A percentile compares a stretch with the other conserved stretches of the same genome.
These are phyloP conservation scores for Metschnikowia lunata DNA, from an alignment of 805 yeast genomes.

Conservation along the genomic window DNA sequence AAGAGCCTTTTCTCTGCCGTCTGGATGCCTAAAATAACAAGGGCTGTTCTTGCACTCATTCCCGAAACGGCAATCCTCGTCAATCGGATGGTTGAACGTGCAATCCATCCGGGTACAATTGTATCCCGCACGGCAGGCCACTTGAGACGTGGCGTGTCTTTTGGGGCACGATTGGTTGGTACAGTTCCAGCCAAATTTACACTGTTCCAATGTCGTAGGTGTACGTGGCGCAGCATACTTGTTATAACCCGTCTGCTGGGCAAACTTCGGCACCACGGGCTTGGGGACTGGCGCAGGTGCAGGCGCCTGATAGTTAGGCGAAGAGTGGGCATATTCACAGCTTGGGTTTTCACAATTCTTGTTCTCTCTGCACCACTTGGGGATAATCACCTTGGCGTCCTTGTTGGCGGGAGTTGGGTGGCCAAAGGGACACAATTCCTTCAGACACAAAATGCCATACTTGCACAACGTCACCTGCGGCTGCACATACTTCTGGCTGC, in stretches of 20 bases:
- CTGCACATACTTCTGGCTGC: slow-evolving; percentile 18
- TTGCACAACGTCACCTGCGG: slow-evolving; percentile 56
- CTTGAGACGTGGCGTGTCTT: slow-evolving; percentile 75
- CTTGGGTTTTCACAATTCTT: slow-evolving; percentile 54
- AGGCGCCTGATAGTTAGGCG: slow-evolving; percentile 48
- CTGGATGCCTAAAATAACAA: slow-evolving; percentile 79
- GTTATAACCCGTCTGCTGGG: slow-evolving; percentile 2
- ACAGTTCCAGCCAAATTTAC: slow-evolving; percentile 75
- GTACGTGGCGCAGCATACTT: slow-evolving; percentile 2
- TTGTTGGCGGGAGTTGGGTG: slow-evolving; percentile 88
- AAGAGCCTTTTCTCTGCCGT: slow-evolving; percentile 47
- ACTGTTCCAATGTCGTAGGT: slow-evolving; percentile 67
- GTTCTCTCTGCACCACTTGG: slow-evolving; percentile 76
- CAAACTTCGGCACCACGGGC: slow-evolving; percentile 8
- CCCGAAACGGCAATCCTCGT: slow-evolving; percentile 78
- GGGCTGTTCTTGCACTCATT: slow-evolving; percentile 63
- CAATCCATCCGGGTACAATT: slow-evolving; percentile 78
- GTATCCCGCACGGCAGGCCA: slow-evolving; percentile 78
- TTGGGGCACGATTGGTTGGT: slow-evolving; percentile 74
- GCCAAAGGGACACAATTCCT: slow-evolving; percentile 79
- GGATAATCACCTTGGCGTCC: slow-evolving; percentile 60
- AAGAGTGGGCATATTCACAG: slow-evolving; percentile 80
- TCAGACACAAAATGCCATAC: slow-evolving; percentile 70
- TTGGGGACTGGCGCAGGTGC: slow-evolving; percentile 15
- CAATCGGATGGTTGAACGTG: slow-evolving; percentile 74